Evolutionary conservation across 2,329 filamentous ascomycete species (phyloP), one percentile per base, ranked within the genome.

Genomic region (Phaeophleospora eucalypticola): DNA sequence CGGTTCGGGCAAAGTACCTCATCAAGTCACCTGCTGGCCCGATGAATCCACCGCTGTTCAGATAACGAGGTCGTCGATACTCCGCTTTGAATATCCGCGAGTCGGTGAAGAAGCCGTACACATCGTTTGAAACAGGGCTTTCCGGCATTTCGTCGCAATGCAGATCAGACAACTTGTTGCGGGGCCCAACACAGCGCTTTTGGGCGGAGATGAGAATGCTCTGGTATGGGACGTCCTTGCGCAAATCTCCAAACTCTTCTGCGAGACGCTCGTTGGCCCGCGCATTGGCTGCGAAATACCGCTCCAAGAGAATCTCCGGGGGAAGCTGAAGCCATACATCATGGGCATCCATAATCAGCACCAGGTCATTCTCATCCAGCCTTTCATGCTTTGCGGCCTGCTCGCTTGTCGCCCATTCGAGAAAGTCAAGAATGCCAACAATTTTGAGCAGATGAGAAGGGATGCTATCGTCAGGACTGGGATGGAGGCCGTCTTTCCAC

Each of bases 271-370:
- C 61, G 50, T 83, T 80, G 21, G 74, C 76, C 40, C 71, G 70
- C 17, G 70, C 67, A n/a, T 77, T 62, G n/a, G 80, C 66, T 14
- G 70, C 66, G 51, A 81, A 77, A 60, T 84, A 86, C 36, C 83
- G 74, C 52, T 76, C 67, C 19, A 86, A 74, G 51, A 86, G 66
- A 15, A 85, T 70, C 33, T 82, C 76, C 2, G 79, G 75, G 0
- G 81, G 80, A 2, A 86, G 69, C 61, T 86, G 83, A 50, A 84
- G 79, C 67, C 81, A 80, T 1, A 80, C 71, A 50, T 85, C 80
- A 59, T 79, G 75, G 1, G 78, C 81, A 59, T 86, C 82, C 3
- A 82, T 73, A 36, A 86, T 71, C 45, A 86, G 65, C 9, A 84
- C 74, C 19, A 87, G 65, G 60, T 86, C 83, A 10, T 78, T 70